Percentiles rank a stretch among this genome's conserved stretches.
Conservation (phyloP, 2,329 filamentous ascomycete genomes). For the Dactylella cylindrospora region DNA sequence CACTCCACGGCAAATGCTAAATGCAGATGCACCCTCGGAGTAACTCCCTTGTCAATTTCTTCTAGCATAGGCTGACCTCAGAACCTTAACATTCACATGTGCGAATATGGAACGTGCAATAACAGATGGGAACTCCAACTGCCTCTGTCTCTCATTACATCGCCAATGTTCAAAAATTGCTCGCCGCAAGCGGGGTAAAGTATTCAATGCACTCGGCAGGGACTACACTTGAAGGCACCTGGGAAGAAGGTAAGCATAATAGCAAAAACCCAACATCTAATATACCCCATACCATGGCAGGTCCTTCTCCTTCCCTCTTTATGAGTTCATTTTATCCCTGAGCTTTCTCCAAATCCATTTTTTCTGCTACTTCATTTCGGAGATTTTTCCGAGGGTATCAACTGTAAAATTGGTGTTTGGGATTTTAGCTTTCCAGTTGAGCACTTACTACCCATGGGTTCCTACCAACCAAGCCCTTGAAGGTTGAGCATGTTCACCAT, state of each 20-base stretch:
- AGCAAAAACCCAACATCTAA: too few species aligned
- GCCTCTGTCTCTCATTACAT: conserved; percentile 79
- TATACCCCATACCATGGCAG: too few species aligned
- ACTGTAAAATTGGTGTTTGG: conserved; percentile 17
- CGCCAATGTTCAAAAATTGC: conserved; percentile 80
- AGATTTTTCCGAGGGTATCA: neutral
- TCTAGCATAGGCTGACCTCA: conserved; percentile 16
- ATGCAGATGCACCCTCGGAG: conserved; percentile 9
- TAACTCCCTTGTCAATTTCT: conserved; percentile 27
- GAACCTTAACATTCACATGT: too few species aligned
- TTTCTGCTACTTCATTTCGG: conserved; percentile 9
- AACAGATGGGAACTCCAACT: conserved; percentile 74
- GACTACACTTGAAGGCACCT: conserved; percentile 87
- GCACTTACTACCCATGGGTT: conserved; percentile 19
- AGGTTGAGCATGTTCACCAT: too few species aligned
- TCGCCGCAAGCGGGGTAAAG: conserved; percentile 76
- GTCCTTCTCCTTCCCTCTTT: too few species aligned
- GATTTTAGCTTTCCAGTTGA: conserved; percentile 3
- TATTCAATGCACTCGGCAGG: conserved; percentile 92
- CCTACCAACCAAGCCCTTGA: conserved; percentile 2
- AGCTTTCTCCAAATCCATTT: neutral
- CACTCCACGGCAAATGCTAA: too few species aligned
- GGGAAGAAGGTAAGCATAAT: conserved; percentile 67
- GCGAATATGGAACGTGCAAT: too few species aligned
- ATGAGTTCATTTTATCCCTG: neutral